Evolutionary conservation across 495 filamentous ascomycete genomes (phyloP).

Genomic region (Zalerion maritima): DNA sequence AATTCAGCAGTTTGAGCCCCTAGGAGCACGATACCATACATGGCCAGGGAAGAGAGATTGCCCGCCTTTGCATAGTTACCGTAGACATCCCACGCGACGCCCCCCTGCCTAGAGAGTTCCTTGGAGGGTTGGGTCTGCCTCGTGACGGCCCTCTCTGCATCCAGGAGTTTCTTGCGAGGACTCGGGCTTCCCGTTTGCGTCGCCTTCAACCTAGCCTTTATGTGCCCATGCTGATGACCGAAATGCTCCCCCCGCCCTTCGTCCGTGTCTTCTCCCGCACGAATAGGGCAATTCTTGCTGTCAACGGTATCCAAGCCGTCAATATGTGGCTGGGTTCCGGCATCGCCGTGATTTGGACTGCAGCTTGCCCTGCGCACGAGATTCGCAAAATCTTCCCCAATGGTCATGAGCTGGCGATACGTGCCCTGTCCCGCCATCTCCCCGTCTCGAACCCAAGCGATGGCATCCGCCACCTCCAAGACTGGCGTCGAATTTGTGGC

Average conservation of each 20-base stretch:
- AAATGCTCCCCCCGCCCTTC: too few relatives aligned
- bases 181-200: conserved; percentile 26
- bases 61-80: conserved; percentile 64
- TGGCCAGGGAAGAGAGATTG: conserved; percentile 55
- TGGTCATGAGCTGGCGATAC: conserved; percentile 63
- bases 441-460: conserved; percentile 53
- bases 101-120: conserved; percentile 62
- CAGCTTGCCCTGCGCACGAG: too few relatives aligned
- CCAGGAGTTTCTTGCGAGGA: conserved; percentile 43
- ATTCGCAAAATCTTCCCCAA: conserved; percentile 63
- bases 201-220: conserved; percentile 49
- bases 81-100: conserved; percentile 68
- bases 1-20: conserved; percentile 55
- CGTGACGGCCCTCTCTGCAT: conserved; percentile 49
- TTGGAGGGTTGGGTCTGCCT: conserved; percentile 57
- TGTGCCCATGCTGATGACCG: too few relatives aligned
- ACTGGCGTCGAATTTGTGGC: conserved; percentile 79
- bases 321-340: too few relatives aligned
- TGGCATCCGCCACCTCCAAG: conserved; percentile 51
- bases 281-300: too few relatives aligned
- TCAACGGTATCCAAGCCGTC: too few relatives aligned
- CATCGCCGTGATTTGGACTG: too few relatives aligned
- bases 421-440: conserved; percentile 58
- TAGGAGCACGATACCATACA: conserved; percentile 54
- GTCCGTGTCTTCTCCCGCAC: too few relatives aligned